Percentiles rank a stretch among this genome's conserved stretches.
These are phyloP conservation scores for Amoebophrya sp. DNA, from an alignment of 169 alveolate genomes.

Conservation along the genomic window DNA sequence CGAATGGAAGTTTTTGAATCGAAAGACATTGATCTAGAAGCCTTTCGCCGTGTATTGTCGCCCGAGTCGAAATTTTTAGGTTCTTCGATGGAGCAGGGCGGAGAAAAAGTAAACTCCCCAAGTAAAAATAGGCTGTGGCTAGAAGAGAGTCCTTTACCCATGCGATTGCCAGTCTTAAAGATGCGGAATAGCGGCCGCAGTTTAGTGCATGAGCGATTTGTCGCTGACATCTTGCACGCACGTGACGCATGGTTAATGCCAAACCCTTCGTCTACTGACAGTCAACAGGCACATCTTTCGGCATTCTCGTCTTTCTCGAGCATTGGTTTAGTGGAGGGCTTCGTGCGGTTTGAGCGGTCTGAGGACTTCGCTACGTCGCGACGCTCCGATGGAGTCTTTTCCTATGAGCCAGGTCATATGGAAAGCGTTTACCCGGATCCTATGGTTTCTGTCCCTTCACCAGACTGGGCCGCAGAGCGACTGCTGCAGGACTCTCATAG, in stretches of 20 bases:
- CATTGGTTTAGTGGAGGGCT: not conserved
- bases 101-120: no score
- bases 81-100: no score
- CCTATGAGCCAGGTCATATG: not conserved
- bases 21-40: no score
- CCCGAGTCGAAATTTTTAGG: no score
- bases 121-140: no score
- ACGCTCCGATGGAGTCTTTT: not conserved
- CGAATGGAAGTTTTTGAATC: no score
- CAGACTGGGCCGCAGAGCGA: not conserved
- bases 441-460: not conserved
- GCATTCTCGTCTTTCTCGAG: not conserved
- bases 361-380: no score
- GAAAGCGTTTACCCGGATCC: not conserved
- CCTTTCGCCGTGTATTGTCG: no score
- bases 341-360: constrained; percentile 12
- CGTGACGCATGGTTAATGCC: not conserved
- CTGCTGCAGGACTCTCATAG: not conserved
- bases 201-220: not conserved
- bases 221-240: not conserved
- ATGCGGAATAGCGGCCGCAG: no score
- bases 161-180: no score
- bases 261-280: no score
- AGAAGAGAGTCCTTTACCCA: no score
- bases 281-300: not conserved